Conservation (phyloP, 306 rosid species). For the Castanospermum australe region DNA sequence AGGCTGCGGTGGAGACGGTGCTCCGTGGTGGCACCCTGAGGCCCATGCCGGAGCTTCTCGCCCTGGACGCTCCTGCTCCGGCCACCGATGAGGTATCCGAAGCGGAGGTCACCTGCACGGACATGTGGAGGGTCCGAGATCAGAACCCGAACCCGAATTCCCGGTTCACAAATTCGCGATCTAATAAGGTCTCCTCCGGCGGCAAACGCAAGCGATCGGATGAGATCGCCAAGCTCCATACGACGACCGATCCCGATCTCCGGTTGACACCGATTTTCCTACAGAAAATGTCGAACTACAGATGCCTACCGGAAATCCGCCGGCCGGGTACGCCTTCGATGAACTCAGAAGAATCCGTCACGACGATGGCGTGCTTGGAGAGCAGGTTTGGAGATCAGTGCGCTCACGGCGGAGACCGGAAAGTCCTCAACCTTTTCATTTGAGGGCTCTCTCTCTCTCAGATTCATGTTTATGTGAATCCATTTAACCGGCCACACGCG, state of each 20-base stretch:
- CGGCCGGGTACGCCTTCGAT: slow-evolving; percentile 77
- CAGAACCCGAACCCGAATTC: slow-evolving; percentile 44
- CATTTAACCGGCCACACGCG: slow-evolving; percentile 29
- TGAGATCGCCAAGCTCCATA: slow-evolving; percentile 29
- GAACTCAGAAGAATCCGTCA: slow-evolving; percentile 87
- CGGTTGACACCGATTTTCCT: slow-evolving; percentile 62
- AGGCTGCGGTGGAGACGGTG: slow-evolving; percentile 85
- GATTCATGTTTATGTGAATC: slow-evolving; percentile 36
- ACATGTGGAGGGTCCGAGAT: slow-evolving; percentile 52
- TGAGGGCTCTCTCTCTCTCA: slow-evolving; percentile 32
- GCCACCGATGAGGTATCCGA: slow-evolving; percentile 60
- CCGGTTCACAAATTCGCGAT: slow-evolving; percentile 45
- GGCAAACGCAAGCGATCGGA: slow-evolving; percentile 50
- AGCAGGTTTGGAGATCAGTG: slow-evolving; percentile 43
- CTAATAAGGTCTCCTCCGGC: slow-evolving; percentile 17
- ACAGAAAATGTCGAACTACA: slow-evolving; percentile 27
- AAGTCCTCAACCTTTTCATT: slow-evolving; percentile 77
- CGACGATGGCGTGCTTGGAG: slow-evolving; percentile 67
- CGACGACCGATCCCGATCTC: slow-evolving; percentile 69
- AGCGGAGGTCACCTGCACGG: slow-evolving; percentile 51
- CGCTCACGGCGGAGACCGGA: slow-evolving; percentile 46
- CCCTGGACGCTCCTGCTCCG: slow-evolving; percentile 21
- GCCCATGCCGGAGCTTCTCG: slow-evolving; percentile 58
- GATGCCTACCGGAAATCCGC: slow-evolving; percentile 33
- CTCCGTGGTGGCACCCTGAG: slow-evolving; percentile 71